These are phyloP conservation scores for Suillus hirtellus DNA, from an alignment of 768 basidiomycete species.

Conservation along the genomic window DNA sequence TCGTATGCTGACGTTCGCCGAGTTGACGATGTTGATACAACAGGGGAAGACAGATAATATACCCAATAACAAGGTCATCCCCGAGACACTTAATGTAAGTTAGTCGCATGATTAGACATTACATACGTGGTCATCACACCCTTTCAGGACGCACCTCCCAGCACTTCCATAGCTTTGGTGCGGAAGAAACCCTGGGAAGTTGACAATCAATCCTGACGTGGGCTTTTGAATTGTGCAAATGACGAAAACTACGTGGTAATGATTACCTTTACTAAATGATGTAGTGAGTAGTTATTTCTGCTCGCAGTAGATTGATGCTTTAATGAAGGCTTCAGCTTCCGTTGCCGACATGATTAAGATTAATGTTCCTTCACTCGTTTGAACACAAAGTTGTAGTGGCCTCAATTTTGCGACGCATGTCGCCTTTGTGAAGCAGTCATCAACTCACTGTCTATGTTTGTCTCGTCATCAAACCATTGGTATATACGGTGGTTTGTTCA, in stretches of 20 bases:
- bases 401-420: not conserved
- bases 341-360: conserved; percentile 2
- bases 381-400: not conserved
- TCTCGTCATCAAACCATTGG: not conserved
- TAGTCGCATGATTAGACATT: conserved; percentile 6
- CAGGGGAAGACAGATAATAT: conserved; percentile 71
- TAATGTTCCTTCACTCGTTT: not conserved
- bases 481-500: not conserved
- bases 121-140: conserved; percentile 5
- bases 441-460: not conserved
- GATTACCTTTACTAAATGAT: not conserved
- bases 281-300: conserved; percentile 2
- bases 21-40: conserved; percentile 71
- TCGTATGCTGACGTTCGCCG: conserved; percentile 60
- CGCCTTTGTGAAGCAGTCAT: not conserved
- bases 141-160: conserved; percentile 54
- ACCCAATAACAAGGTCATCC: conserved; percentile 76
- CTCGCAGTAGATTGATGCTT: not conserved
- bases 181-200: conserved; percentile 74
- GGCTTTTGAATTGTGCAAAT: not conserved
- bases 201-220: conserved; percentile 19
- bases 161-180: conserved; percentile 48
- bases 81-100: conserved; percentile 64
- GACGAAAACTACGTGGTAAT: not conserved
- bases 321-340: not conserved